Evolutionary conservation across 2,329 filamentous ascomycete genomes (phyloP).

Genomic region (Colletotrichum phormii): DNA sequence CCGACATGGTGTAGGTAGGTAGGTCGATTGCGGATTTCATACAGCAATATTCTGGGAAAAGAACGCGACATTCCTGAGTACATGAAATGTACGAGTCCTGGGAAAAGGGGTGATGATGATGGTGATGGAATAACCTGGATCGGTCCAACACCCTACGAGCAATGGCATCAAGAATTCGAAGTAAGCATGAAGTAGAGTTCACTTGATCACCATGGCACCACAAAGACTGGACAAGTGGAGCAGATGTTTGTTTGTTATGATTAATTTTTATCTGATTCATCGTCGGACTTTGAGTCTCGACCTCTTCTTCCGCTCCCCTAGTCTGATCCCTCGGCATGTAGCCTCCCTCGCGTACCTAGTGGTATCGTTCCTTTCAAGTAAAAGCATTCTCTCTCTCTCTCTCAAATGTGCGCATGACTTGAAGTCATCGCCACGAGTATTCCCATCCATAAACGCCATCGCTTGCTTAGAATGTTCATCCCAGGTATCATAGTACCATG

Average conservation of each 20-base stretch:
- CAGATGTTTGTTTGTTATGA: background rate
- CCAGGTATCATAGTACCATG: slow-evolving; percentile 25
- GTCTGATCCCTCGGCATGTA: background rate
- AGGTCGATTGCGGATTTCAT: too few species aligned
- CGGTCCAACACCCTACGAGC: too few species aligned
- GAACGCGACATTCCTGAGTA: too few species aligned
- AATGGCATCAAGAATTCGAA: background rate
- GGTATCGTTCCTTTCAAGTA: slow-evolving; percentile 17
- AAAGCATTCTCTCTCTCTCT: background rate
- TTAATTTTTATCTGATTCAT: background rate
- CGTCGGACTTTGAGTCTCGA: background rate
- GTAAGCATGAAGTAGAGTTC: background rate
- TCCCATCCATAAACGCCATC: slow-evolving; percentile 28
- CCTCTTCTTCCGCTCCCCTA: background rate
- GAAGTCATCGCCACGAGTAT: slow-evolving; percentile 11
- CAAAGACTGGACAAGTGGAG: background rate
- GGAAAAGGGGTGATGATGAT: too few species aligned
- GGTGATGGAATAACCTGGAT: too few species aligned
- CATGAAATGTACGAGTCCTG: too few species aligned
- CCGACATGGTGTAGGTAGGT: too few species aligned
- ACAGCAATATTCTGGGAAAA: too few species aligned
- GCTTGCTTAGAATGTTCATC: slow-evolving; percentile 15
- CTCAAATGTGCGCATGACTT: background rate
- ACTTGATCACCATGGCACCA: background rate
- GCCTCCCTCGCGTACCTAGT: slow-evolving; percentile 10